Evolutionary conservation across 441 rosid genomes (phyloP).

Genomic region (Melastoma candidum): DNA sequence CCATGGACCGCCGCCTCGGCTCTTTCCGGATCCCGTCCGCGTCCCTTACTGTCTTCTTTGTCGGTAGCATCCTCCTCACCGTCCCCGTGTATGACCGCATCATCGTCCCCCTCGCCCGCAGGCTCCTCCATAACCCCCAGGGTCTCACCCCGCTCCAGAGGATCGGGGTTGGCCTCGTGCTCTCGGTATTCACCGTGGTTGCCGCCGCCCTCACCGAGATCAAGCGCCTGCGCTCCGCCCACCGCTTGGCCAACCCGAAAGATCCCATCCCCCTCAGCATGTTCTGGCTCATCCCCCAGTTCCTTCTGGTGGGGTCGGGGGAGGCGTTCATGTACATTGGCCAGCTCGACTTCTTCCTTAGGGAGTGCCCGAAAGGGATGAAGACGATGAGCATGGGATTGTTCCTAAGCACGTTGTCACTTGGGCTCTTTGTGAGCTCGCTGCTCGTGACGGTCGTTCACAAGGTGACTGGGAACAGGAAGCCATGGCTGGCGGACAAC

Average conservation of each 20-base stretch:
- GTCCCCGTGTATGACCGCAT: slow-evolving; percentile 63
- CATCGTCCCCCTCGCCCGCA: slow-evolving; percentile 37
- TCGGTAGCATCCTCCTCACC: slow-evolving; percentile 54
- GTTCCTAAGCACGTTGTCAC: slow-evolving; percentile 53
- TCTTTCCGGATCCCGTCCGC: slow-evolving; percentile 77
- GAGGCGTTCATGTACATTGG: slow-evolving; percentile 91
- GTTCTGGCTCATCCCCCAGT: slow-evolving; percentile 69
- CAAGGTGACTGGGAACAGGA: slow-evolving; percentile 20
- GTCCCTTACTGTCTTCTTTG: slow-evolving; percentile 77
- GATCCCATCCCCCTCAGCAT: slow-evolving; percentile 51
- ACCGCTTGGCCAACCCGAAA: slow-evolving; percentile 2
- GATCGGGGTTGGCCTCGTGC: slow-evolving; percentile 55
- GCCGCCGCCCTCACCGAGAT: slow-evolving; percentile 56
- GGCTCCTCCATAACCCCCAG: slow-evolving; percentile 10
- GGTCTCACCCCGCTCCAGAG: slow-evolving; percentile 66
- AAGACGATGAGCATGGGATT: slow-evolving; percentile 64
- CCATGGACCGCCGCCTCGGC: slow-evolving; percentile 63
- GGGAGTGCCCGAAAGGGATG: slow-evolving; percentile 86
- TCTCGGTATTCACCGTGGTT: slow-evolving; percentile 66
- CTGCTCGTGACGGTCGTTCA: slow-evolving; percentile 47
- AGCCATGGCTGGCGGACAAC: slow-evolving; percentile 55
- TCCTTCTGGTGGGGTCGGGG: slow-evolving; percentile 71
- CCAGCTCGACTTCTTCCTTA: slow-evolving; percentile 92
- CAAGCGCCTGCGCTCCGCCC: slow-evolving; percentile 30
- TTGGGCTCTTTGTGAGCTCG: slow-evolving; percentile 63